A percentile compares a stretch with the other conserved stretches of the same genome.
Conservation (phyloP, 73 alveolate species). For the Paramecium caudatum region DNA sequence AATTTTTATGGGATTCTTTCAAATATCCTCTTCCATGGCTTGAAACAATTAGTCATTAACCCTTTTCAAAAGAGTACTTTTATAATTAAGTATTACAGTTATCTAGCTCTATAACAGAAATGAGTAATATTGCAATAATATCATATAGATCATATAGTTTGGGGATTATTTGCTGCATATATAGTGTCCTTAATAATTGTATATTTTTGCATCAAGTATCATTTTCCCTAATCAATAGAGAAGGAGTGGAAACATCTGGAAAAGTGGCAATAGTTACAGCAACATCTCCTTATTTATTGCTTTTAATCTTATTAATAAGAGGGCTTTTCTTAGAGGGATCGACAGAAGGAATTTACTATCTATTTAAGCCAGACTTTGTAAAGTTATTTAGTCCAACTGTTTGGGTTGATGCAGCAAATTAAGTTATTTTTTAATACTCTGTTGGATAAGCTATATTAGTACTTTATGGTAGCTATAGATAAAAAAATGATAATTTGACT, state of each 20-base stretch:
- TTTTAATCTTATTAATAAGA: constrained; percentile 77
- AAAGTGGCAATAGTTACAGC: constrained; percentile 77
- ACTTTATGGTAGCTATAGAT: constrained; percentile 74
- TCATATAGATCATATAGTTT: constrained; percentile 43
- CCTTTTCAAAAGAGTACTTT: constrained; percentile 32
- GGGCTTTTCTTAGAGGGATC: constrained; percentile 81
- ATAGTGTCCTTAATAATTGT: constrained; percentile 45
- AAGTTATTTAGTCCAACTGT: constrained; percentile 68
- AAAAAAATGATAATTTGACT: constrained; percentile 52
- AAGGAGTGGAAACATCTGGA: constrained; percentile 80
- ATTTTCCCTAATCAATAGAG: constrained; percentile 21
- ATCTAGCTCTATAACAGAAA: constrained; percentile 46
- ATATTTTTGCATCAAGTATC: not conserved
- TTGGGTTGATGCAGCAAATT: constrained; percentile 84
- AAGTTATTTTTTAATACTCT: constrained; percentile 72
- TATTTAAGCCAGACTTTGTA: constrained; percentile 77
- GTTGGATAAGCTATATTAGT: constrained; percentile 75
- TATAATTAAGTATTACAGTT: constrained; percentile 53
- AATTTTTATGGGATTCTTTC: constrained; percentile 76
- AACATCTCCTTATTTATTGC: constrained; percentile 78
- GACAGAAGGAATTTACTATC: constrained; percentile 70
- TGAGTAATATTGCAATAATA: constrained; percentile 22
- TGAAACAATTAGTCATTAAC: not conserved
- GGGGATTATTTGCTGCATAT: constrained; percentile 67
- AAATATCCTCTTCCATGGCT: constrained; percentile 81